phyloP scores from a whole-genome alignment of 176 grass and related monocot genomes.

The Oryza glumipatula region DNA sequence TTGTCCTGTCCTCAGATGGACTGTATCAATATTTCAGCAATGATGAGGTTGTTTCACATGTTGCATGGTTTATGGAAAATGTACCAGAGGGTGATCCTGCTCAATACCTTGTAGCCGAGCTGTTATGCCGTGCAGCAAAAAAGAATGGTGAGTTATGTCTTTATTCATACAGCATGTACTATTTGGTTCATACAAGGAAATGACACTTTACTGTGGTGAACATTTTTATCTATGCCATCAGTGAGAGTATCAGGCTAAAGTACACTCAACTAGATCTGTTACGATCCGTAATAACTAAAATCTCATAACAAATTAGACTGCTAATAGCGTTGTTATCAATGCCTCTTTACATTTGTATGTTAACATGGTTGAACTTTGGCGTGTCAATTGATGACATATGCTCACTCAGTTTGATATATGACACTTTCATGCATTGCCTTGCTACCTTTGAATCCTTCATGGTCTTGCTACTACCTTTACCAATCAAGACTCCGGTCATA shows the following conservation, averaged over 20 bases:
- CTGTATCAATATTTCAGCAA: constrained; percentile 94
- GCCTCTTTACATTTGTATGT: background rate
- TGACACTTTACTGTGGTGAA: background rate
- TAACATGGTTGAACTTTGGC: background rate
- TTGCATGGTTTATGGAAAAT: constrained; percentile 94
- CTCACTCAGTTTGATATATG: background rate
- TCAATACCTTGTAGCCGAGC: constrained; percentile 86
- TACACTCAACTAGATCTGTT: background rate
- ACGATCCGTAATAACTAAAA: background rate
- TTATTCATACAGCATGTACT: background rate
- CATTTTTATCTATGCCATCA: background rate
- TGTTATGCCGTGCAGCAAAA: constrained; percentile 90
- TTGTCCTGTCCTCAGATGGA: constrained; percentile 88
- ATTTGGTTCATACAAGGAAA: background rate
- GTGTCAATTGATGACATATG: background rate
- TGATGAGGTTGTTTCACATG: constrained; percentile 89
- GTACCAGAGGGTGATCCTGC: constrained; percentile 92
- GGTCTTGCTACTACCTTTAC: background rate
- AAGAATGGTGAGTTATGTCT: constrained; percentile 72
- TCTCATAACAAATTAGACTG: background rate
- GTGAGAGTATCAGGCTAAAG: background rate
- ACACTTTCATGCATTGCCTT: background rate
- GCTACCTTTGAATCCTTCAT: background rate
- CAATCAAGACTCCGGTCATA: background rate
- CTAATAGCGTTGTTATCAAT: background rate